These are phyloP conservation scores for Zasmidium citrigriseum DNA, from an alignment of 2,329 filamentous ascomycete species.

Conservation along the genomic window DNA sequence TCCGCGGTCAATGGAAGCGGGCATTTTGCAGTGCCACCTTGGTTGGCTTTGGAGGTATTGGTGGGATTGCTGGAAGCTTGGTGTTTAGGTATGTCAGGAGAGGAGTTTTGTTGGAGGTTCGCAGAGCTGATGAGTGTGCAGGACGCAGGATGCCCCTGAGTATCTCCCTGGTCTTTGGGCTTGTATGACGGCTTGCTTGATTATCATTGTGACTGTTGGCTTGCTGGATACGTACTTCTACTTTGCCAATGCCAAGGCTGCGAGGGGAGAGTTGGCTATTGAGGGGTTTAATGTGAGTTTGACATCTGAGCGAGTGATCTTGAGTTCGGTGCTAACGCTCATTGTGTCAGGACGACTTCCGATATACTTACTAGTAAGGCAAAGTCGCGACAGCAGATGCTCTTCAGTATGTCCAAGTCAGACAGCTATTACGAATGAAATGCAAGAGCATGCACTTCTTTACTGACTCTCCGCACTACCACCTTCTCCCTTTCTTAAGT, in stretches of 20 bases:
- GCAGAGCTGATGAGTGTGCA: not conserved
- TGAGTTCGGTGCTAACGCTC: not conserved
- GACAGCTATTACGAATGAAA: no score
- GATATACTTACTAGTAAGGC: slow-evolving; percentile 23
- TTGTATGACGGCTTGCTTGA: slow-evolving; percentile 24
- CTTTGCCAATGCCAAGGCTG: slow-evolving; percentile 23
- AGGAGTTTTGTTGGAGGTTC: not conserved
- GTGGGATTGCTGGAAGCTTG: slow-evolving; percentile 22
- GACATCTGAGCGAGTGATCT: not conserved
- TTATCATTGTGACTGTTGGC: slow-evolving; percentile 24
- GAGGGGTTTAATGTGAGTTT: slow-evolving; percentile 25
- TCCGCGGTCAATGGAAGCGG: slow-evolving; percentile 84
- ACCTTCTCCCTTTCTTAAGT: no score
- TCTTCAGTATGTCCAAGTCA: no score
- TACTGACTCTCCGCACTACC: no score
- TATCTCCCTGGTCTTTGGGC: slow-evolving; percentile 28
- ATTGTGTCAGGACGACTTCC: slow-evolving; percentile 20
- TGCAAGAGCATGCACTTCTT: no score
- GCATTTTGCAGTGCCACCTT: slow-evolving; percentile 74
- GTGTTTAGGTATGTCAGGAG: slow-evolving; percentile 10
- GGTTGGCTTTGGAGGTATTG: slow-evolving; percentile 65
- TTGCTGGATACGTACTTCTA: slow-evolving; percentile 23
- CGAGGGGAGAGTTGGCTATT: slow-evolving; percentile 20
- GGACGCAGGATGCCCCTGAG: slow-evolving; percentile 23
- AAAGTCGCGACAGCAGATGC: no score